A percentile compares a stretch with the other conserved stretches of the same genome.
Conservation (phyloP, 2,329 filamentous ascomycete species). For the Pseudocercospora macadamiae region DNA sequence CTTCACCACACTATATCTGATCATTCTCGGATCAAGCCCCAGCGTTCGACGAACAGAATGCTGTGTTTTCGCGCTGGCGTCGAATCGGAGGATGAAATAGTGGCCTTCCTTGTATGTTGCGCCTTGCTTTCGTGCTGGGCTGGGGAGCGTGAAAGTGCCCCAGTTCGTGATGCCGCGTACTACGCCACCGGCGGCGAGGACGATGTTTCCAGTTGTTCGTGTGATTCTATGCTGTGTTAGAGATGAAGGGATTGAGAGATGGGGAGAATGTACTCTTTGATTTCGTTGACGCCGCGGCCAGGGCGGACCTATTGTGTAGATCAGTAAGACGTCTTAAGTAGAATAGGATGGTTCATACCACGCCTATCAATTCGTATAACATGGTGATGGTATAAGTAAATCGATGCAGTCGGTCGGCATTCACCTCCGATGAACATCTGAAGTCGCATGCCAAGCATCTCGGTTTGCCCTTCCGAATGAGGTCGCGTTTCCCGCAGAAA, state of each 20-base stretch:
- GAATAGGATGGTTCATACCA: conserved; percentile 63
- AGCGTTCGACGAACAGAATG: conserved; percentile 74
- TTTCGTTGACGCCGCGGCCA: conserved; percentile 77
- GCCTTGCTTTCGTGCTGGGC: conserved; percentile 77
- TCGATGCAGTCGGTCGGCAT: background rate
- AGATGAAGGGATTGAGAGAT: background rate
- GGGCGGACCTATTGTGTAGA: conserved; percentile 73
- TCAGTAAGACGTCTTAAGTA: conserved; percentile 13
- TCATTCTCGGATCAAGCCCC: conserved; percentile 84
- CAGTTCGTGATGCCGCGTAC: conserved; percentile 93
- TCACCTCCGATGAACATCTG: background rate
- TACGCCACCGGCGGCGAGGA: conserved; percentile 83
- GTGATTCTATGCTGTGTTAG: conserved; percentile 68
- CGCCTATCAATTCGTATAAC: conserved; percentile 97
- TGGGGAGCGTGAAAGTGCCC: conserved; percentile 87
- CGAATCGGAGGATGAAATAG: conserved; percentile 98
- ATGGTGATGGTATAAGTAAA: conserved; percentile 55
- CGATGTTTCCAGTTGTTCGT: conserved; percentile 76
- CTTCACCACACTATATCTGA: conserved; percentile 84
- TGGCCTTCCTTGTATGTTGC: conserved; percentile 82
- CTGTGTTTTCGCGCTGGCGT: conserved; percentile 74
- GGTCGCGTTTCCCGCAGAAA: background rate
- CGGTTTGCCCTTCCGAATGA: background rate
- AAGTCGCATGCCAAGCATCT: conserved; percentile 7
- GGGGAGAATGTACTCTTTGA: conserved; percentile 74